phyloP scores from a whole-genome alignment of 2,329 filamentous ascomycete genomes.

The Aspergillus glaucus region DNA sequence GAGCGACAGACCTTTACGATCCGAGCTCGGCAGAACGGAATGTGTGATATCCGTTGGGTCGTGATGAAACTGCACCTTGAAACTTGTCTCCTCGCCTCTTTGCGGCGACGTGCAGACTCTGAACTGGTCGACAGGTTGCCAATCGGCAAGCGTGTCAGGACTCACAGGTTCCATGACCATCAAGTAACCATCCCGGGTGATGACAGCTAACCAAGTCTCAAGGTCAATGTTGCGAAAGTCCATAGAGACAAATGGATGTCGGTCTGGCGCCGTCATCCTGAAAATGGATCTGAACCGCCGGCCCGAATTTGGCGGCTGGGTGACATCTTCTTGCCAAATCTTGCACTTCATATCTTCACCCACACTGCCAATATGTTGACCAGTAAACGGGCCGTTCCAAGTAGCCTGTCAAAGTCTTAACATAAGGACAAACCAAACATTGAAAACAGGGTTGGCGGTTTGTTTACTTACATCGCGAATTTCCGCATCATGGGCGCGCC shows the following conservation, averaged over 20 bases:
- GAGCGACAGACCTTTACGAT: slow-evolving; percentile 69
- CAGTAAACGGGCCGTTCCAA: slow-evolving; percentile 87
- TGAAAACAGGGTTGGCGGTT: background rate
- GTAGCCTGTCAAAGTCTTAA: slow-evolving; percentile 56
- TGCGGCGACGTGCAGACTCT: slow-evolving; percentile 63
- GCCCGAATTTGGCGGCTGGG: slow-evolving; percentile 65
- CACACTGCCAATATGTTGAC: slow-evolving; percentile 80
- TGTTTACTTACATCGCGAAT: slow-evolving; percentile 65
- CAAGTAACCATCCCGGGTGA: slow-evolving; percentile 74
- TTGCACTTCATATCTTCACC: slow-evolving; percentile 86
- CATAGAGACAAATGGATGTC: slow-evolving; percentile 66
- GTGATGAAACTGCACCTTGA: slow-evolving; percentile 81
- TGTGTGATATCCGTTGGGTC: slow-evolving; percentile 67
- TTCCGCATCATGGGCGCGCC: slow-evolving; percentile 84
- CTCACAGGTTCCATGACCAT: slow-evolving; percentile 79
- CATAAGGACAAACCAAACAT: background rate
- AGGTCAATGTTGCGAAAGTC: slow-evolving; percentile 78
- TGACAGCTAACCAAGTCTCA: slow-evolving; percentile 78
- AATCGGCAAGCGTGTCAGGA: slow-evolving; percentile 72
- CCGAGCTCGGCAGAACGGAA: slow-evolving; percentile 73
- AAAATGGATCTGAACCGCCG: slow-evolving; percentile 71
- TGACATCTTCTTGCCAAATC: slow-evolving; percentile 86
- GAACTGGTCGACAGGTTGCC: slow-evolving; percentile 68
- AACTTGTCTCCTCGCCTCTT: slow-evolving; percentile 79
- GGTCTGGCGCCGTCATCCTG: slow-evolving; percentile 60